phyloP scores from a whole-genome alignment of 768 basidiomycete genomes.

The Mycena sanguinolenta region DNA sequence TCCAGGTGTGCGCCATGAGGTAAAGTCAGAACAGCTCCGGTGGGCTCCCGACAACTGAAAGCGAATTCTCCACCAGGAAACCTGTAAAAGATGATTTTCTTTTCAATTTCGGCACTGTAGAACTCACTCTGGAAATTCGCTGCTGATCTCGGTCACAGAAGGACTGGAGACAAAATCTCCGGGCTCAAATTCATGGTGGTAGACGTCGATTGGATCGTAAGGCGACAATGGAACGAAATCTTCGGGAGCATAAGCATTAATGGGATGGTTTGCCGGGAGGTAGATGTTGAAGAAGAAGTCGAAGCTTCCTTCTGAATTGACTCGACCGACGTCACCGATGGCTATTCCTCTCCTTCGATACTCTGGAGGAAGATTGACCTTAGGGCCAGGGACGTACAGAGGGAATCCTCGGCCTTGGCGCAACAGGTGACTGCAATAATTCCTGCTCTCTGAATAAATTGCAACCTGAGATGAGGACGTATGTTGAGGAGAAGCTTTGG shows the following conservation, averaged over 20 bases:
- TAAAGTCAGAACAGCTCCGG: constrained; percentile 36
- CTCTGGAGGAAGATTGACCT: constrained; percentile 36
- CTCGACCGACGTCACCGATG: constrained; percentile 51
- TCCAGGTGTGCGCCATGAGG: constrained; percentile 34
- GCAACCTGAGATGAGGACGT: background rate
- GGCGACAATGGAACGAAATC: constrained; percentile 36
- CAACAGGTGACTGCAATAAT: background rate
- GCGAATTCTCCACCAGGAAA: constrained; percentile 1
- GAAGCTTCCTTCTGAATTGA: constrained; percentile 46
- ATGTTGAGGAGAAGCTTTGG: too few relatives aligned
- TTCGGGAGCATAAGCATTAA: constrained; percentile 44
- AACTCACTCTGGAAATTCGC: background rate
- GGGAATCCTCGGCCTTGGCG: constrained; percentile 44
- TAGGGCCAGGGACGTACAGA: constrained; percentile 46
- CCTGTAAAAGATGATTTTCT: background rate
- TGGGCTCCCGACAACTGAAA: constrained; percentile 5
- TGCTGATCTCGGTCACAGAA: background rate
- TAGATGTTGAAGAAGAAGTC: constrained; percentile 52
- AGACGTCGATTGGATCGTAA: background rate
- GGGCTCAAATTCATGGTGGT: background rate
- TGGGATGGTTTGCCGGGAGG: constrained; percentile 38
- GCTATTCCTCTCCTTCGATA: constrained; percentile 40
- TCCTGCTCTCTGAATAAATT: background rate
- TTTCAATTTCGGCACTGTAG: background rate
- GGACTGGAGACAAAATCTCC: constrained; percentile 13